Evolutionary conservation across 2,329 filamentous ascomycete species (phyloP).

Genomic region (Sporothrix brunneoviolacea): DNA sequence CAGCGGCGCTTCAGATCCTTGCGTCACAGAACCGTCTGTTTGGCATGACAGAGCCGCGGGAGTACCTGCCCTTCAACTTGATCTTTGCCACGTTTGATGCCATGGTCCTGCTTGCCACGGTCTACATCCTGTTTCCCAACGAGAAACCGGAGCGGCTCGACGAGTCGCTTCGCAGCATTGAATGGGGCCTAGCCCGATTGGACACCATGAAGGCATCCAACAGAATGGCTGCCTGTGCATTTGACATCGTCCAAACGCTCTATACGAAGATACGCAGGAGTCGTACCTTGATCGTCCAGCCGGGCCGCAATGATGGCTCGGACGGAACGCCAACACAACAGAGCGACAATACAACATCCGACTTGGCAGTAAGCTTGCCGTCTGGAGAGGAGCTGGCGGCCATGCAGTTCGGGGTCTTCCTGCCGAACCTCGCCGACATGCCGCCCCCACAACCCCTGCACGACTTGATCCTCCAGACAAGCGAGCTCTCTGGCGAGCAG

Average conservation of each 20-base stretch:
- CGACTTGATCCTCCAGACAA: neutral
- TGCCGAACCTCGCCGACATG: neutral
- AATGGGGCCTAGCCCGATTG: constrained; percentile 1
- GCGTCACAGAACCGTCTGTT: neutral
- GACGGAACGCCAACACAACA: neutral
- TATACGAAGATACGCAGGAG: neutral
- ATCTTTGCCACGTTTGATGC: constrained; percentile 6
- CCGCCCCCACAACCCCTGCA: neutral
- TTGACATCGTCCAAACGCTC: neutral
- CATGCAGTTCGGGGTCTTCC: neutral
- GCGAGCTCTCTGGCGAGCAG: no score
- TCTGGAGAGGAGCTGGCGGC: neutral
- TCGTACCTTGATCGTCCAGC: no score
- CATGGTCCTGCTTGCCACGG: neutral
- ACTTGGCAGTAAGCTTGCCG: no score
- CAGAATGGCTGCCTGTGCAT: neutral
- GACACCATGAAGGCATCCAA: neutral
- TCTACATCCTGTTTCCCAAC: neutral
- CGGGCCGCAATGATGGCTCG: neutral
- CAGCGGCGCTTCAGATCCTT: neutral
- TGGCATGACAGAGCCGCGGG: neutral
- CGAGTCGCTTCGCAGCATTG: neutral
- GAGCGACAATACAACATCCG: no score
- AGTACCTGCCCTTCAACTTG: constrained; percentile 2
- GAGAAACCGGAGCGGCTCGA: neutral